phyloP scores from a whole-genome alignment of 805 yeast genomes.

The Cyberlindnera suaveolens region DNA sequence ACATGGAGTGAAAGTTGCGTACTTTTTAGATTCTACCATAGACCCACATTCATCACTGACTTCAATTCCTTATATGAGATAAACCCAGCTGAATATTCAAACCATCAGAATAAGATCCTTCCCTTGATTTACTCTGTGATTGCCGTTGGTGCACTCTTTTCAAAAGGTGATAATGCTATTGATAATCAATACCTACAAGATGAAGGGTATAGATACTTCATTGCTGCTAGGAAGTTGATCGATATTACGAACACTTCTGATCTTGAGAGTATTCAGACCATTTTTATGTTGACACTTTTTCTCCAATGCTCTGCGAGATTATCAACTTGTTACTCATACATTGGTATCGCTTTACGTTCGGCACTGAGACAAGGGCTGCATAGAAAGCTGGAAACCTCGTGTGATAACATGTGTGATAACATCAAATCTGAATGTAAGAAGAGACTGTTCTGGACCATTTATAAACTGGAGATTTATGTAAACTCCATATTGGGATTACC shows the following conservation, averaged over 20 bases:
- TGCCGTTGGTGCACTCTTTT: conserved; percentile 81
- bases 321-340: conserved; percentile 85
- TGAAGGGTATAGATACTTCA: conserved; percentile 79
- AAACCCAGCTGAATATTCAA: conserved; percentile 69
- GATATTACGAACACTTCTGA: conserved; percentile 86
- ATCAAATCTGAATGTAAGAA: conserved; percentile 83
- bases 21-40: conserved; percentile 76
- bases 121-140: conserved; percentile 80
- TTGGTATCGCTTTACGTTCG: conserved; percentile 83
- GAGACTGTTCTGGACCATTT: conserved; percentile 81
- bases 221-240: conserved; percentile 77
- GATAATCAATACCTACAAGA: conserved; percentile 32
- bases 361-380: conserved; percentile 85
- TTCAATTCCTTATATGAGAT: conserved; percentile 71
- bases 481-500: conserved; percentile 88
- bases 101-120: conserved; percentile 70
- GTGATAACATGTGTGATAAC: conserved; percentile 57
- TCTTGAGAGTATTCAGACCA: conserved; percentile 75
- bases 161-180: conserved; percentile 30
- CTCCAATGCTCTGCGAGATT: conserved; percentile 85
- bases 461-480: conserved; percentile 86
- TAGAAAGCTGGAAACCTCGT: conserved; percentile 41
- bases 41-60: conserved; percentile 74
- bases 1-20: conserved; percentile 88
- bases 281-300: conserved; percentile 80